phyloP scores from a whole-genome alignment of 2,329 filamentous ascomycete species.

The Sordariomycetes sp. region DNA sequence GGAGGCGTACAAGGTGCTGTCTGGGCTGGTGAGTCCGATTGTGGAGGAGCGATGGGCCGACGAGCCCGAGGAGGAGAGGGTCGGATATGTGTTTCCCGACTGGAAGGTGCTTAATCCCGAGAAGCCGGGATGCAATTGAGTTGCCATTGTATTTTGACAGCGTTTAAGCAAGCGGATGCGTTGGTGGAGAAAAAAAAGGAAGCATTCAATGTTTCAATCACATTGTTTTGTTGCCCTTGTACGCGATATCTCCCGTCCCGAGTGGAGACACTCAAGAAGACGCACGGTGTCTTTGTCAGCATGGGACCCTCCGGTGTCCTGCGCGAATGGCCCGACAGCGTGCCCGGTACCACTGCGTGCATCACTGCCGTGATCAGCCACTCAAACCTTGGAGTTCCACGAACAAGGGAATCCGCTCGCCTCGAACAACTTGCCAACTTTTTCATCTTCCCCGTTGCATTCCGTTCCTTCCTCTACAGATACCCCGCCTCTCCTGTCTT shows the following conservation, averaged over 20 bases:
- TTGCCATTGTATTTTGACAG: not conserved
- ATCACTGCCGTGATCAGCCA: not conserved
- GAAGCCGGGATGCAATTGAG: not conserved
- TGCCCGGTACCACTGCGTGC: not conserved
- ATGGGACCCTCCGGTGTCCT: not conserved
- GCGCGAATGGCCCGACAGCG: not conserved
- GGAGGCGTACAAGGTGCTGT: constrained; percentile 39
- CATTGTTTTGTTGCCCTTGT: not conserved
- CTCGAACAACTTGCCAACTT: not conserved
- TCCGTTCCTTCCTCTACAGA: no score
- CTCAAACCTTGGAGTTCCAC: not conserved
- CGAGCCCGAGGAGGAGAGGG: constrained; percentile 15
- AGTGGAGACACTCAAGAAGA: not conserved
- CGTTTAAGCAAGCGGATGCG: not conserved
- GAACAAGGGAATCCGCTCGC: not conserved
- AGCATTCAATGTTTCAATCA: not conserved
- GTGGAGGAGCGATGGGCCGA: constrained; percentile 29
- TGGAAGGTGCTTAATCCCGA: constrained; percentile 22
- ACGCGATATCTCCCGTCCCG: not conserved
- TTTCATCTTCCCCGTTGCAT: not conserved
- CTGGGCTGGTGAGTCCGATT: constrained; percentile 30
- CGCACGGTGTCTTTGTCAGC: not conserved
- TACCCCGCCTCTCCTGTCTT: no score
- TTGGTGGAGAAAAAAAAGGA: not conserved
- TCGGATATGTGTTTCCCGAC: constrained; percentile 30